Evolutionary conservation across 768 basidiomycete species (phyloP), one percentile per base, ranked within the genome.

Genomic region (Hirschioporus abietinus): DNA sequence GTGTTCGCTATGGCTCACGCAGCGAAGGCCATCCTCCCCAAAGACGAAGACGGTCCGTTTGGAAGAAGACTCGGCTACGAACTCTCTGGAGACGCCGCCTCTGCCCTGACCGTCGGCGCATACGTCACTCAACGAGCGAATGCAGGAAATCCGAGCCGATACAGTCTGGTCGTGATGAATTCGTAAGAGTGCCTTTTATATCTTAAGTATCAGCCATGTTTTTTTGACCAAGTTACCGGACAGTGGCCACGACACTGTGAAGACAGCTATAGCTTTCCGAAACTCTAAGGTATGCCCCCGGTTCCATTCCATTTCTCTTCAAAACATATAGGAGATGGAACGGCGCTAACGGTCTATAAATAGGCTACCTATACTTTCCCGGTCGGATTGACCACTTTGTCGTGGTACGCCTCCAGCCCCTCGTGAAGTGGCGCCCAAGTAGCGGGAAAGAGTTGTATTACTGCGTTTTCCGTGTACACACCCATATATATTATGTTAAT

Each of bases 321-420:
- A 7, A 30, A 30, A 30, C 30, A 30, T 3, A 30, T 30, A 8
- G 12, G 42, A 52, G 42, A 20, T 12, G 42, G 42, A 20, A 20
- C 12, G 15, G 70, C n/a, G 34, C 25, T 18, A n/a, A n/a, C 57
- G 63, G 10, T 59, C 20, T 30, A 57, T n/a, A 9, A 52, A 52
- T 64, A 84, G 86, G 91, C 89, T 2, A 83, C 79, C 1, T 89
- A 90, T 73, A 90, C 88, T 2, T 93, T 93, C 79, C 90, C 90
- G 1, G 89, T 91, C 17, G 91, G 91, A 27, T 86, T 92, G 26
- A 83, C 83, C 60, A 84, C 83, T 60, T 72, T 84, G 61, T 82
- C 80, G 82, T 84, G 83, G 83, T 84, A 82, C 69, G 81, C 65
- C 23, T 27, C 36, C 42, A 20, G 42, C 20, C 15, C 42, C 42